A percentile compares a stretch with the other conserved stretches of the same genome.
These are phyloP conservation scores for Melampsora larici-populina DNA, from an alignment of 1,284 basidiomycete species.

Conservation along the genomic window DNA sequence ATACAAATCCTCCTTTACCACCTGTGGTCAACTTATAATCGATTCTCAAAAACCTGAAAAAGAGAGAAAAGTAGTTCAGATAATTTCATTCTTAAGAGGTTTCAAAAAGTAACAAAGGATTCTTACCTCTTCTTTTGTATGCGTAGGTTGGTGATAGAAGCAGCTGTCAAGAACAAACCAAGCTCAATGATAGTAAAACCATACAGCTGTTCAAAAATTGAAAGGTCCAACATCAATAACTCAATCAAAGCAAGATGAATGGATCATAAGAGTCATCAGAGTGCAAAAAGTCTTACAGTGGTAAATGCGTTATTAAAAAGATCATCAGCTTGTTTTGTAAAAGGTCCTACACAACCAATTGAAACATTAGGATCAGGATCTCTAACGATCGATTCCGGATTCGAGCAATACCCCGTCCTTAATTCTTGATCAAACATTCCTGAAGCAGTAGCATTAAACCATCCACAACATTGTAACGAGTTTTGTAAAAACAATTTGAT, in stretches of 20 bases:
- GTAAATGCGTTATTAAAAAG: conserved; percentile 40
- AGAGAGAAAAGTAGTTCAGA: background rate
- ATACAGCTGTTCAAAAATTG: conserved; percentile 14
- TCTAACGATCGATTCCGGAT: conserved; percentile 23
- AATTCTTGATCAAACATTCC: conserved; percentile 22
- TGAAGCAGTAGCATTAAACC: conserved; percentile 24
- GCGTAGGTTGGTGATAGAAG: conserved; percentile 30
- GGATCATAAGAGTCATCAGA: background rate
- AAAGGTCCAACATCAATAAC: background rate
- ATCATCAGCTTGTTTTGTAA: conserved; percentile 34
- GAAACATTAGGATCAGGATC: conserved; percentile 39
- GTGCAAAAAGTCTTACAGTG: conserved; percentile 10
- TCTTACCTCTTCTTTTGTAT: conserved; percentile 39
- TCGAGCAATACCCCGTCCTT: conserved; percentile 21
- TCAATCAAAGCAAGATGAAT: background rate
- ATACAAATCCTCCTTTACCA: conserved; percentile 32
- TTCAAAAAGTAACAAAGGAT: background rate
- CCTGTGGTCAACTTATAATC: conserved; percentile 34
- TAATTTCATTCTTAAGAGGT: background rate
- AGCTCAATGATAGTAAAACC: conserved; percentile 38
- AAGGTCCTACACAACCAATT: conserved; percentile 33
- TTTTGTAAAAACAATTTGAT: conserved; percentile 39
- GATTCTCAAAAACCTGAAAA: conserved; percentile 36
- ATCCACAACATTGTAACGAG: conserved; percentile 37
- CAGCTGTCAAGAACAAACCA: conserved; percentile 15